Percentiles rank a stretch among this genome's conserved stretches.
Evolutionary conservation across 2,329 filamentous ascomycete species (phyloP).

Genomic region (Cladophialophora yegresii): DNA sequence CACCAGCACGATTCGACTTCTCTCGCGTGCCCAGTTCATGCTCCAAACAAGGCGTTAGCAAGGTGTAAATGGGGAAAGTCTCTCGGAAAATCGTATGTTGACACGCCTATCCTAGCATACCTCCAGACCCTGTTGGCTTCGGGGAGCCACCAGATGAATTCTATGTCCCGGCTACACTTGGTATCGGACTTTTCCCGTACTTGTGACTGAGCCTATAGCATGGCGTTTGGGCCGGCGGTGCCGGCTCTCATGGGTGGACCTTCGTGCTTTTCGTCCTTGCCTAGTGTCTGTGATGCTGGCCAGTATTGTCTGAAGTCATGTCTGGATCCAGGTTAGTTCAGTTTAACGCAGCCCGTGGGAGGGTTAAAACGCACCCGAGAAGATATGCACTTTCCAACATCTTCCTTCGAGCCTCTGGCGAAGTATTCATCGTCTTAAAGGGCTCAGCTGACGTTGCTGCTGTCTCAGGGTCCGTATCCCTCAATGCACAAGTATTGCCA

Average conservation of each 20-base stretch:
- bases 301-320: conserved; percentile 10
- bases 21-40: not conserved
- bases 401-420: conserved; percentile 12
- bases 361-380: conserved; percentile 10
- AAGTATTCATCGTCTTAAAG: conserved; percentile 24
- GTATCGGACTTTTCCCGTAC: not conserved
- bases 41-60: not conserved
- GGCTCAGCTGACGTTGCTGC: conserved; percentile 13
- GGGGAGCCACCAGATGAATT: not conserved
- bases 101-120: not conserved
- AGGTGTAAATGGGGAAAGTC: not conserved
- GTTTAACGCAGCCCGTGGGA: not conserved
- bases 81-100: not conserved
- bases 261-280: not conserved
- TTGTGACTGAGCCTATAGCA: not conserved
- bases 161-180: not conserved
- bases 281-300: not conserved
- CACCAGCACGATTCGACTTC: no score
- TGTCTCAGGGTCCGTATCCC: conserved; percentile 19
- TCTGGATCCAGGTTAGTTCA: not conserved
- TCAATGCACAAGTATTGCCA: conserved; percentile 21
- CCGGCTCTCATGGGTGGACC: not conserved
- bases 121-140: not conserved
- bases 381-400: conserved; percentile 21
- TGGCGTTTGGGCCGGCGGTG: conserved; percentile 1